Conservation (phyloP, 768 basidiomycete species). For the Crucibulum laeve region DNA sequence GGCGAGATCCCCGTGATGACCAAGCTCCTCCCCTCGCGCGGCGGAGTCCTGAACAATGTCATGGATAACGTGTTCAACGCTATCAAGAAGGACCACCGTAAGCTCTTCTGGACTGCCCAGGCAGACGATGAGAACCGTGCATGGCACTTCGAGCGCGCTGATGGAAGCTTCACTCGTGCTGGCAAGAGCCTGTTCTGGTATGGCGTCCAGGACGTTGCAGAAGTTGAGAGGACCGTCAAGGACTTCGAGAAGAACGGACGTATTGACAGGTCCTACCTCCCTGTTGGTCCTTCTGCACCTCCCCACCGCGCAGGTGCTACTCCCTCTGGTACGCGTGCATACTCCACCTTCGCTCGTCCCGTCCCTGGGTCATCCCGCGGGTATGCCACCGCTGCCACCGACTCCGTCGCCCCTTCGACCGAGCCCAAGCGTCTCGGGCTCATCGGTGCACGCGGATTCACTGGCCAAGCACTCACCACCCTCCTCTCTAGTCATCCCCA, state of each 20-base stretch:
- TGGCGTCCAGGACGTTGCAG: conserved; percentile 84
- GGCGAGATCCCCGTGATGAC: conserved; percentile 89
- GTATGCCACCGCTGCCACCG: conserved; percentile 68
- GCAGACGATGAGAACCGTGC: conserved; percentile 94
- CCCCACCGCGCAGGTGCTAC: conserved; percentile 38
- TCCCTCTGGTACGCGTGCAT: conserved; percentile 44
- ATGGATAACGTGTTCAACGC: conserved; percentile 96
- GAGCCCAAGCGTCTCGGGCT: conserved; percentile 88
- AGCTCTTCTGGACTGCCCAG: conserved; percentile 96
- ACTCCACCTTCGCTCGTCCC: conserved; percentile 54
- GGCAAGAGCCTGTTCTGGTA: conserved; percentile 98
- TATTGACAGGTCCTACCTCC: conserved; percentile 86
- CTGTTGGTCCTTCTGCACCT: conserved; percentile 72
- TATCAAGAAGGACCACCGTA: conserved; percentile 92
- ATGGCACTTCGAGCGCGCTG: conserved; percentile 99
- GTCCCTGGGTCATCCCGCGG: conserved; percentile 56
- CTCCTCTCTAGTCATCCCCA: conserved; percentile 88
- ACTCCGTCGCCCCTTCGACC: conserved; percentile 36
- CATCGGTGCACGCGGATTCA: conserved; percentile 95
- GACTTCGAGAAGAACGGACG: conserved; percentile 72
- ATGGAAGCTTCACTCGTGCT: conserved; percentile 94
- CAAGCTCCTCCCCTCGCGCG: conserved; percentile 84
- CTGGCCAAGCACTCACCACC: conserved; percentile 86
- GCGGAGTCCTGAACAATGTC: conserved; percentile 89
- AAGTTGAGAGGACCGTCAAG: conserved; percentile 85